Evolutionary conservation across 2,329 filamentous ascomycete genomes (phyloP), one percentile per base, ranked within the genome.

Genomic region (Epichloe sibirici): DNA sequence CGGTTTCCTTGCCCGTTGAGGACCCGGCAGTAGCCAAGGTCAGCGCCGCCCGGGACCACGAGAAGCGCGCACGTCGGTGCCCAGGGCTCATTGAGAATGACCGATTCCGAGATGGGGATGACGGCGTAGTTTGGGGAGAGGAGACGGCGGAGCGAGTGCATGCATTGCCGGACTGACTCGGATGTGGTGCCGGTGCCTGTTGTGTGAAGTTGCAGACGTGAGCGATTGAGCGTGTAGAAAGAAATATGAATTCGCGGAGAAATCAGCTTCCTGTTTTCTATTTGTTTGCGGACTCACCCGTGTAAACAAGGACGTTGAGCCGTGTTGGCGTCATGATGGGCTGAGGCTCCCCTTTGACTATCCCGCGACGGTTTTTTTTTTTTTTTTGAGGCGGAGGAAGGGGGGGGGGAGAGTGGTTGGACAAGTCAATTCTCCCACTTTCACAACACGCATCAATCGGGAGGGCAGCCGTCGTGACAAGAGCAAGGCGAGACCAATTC

Each of bases 251-350:
- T 4, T 23, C 21, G n/a, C 13, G 5, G n/a, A 15, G 11, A 13
- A 35, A 11, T 31, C 9, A 45, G 44, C 44, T 15, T 25, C 17
- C 17, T 45, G 0, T 12, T 43, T 17, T 6, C 25, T 7, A 17
- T 5, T 45, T 21, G 8, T 45, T 11, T 7, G 17, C n/a, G 4
- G 21, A 25, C 67, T 64, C 74, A 90, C 88, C 90, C 60, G 89
- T 86, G 65, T 97, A 97, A 50, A 98, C 88, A 58, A 97, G 78
- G 53, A 98, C 85, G 66, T 98, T 97, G 72, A 96, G 78, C 65
- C 82, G 85, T 64, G 80, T 81, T 31, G 76, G 71, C 8, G 81
- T 73, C 82, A 91, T 88, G 58, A 51, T 61, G 52, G 34, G 28
- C 45, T 47, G 17, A 25, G 45, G 28, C 28, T 31, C n/a, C 8